Conservation (phyloP, 148 eudicot genomes). For the Diospyros kaki region DNA sequence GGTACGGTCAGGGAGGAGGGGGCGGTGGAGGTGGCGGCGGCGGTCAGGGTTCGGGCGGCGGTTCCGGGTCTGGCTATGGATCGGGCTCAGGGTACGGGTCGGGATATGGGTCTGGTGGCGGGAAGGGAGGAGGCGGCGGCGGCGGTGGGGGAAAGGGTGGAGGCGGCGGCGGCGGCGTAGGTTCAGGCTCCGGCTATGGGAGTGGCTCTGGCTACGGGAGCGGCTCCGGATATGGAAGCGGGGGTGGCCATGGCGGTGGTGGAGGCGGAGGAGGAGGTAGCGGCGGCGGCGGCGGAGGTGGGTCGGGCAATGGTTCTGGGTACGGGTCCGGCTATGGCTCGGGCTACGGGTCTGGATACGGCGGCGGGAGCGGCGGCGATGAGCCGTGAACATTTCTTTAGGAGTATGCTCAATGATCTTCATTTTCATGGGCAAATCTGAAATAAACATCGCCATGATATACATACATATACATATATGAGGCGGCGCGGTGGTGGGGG, state of each 20-base stretch:
- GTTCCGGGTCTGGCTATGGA: constrained; percentile 27
- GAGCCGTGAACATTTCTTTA: too few relatives aligned
- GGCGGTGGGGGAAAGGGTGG: constrained; percentile 9
- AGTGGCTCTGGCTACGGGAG: constrained; percentile 14
- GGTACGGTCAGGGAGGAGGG: constrained; percentile 14
- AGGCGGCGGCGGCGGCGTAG: constrained; percentile 19
- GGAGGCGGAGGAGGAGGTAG: constrained; percentile 23
- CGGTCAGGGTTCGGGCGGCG: constrained; percentile 17
- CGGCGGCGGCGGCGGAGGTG: constrained; percentile 13
- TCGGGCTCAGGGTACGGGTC: constrained; percentile 24
- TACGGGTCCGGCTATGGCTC: constrained; percentile 27
- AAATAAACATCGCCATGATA: too few relatives aligned
- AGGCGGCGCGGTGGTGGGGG: too few relatives aligned
- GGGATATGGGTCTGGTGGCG: constrained; percentile 14
- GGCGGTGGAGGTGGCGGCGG: constrained; percentile 21
- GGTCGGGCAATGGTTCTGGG: constrained; percentile 20
- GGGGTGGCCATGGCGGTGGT: constrained; percentile 8
- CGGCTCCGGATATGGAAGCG: constrained; percentile 19
- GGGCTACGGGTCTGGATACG: constrained; percentile 22
- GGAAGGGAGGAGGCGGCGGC: background rate
- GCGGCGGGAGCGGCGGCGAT: constrained; percentile 8
- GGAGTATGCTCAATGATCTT: too few relatives aligned
- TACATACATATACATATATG: too few relatives aligned
- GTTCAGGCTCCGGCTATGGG: constrained; percentile 23
- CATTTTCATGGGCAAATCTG: too few relatives aligned